Evolutionary conservation across 768 basidiomycete species (phyloP), one percentile per base, ranked within the genome.

Genomic region (Termitomyces sp.): DNA sequence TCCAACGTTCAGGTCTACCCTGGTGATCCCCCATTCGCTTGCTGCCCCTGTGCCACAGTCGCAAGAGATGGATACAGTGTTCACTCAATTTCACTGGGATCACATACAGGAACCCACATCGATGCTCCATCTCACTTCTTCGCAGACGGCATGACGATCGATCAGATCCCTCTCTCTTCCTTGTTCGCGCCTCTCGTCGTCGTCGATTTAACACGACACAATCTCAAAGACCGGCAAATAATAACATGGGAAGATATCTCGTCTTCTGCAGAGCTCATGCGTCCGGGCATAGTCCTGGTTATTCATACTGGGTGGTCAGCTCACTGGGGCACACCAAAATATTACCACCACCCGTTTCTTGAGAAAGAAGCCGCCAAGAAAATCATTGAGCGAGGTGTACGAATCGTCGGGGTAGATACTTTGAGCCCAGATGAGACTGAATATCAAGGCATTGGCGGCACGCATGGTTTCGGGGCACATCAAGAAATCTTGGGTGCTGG

Each of bases 41-140:
- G 73, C 56, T 67, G 63, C 16, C 76, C 73, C 22, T 68, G 69
- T 51, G 65, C 77, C 33, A 75, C 77, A 12, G 68, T 85, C 56
- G 57, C 67, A 4, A 67, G 73, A 57, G 76, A 85, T 56, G 81
- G 81, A 39, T 81, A 77, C 65, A 78, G 73, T 51, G 79, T 87
- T 13, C 78, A 79, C 60, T 66, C 74, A 0, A 70, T 92, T 51
- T 73, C 79, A 30, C 65, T 90, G 22, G 81, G 86, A 4, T 83
- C 89, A 1, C 90, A 91, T 66, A 85, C 86, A 1, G 90, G 89
- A 48, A 91, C 90, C 2, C 90, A 92, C 72, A 77, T 91, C 69
- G 90, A 92, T 64, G 87, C 89, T 1, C 90, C 90, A 0, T 83
- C 79, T 52, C 90, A 92, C 66, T 91, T 89, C 73, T 71, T 86